Conservation (phyloP, 306 rosid species). For the Astragalus glycyphyllos region DNA sequence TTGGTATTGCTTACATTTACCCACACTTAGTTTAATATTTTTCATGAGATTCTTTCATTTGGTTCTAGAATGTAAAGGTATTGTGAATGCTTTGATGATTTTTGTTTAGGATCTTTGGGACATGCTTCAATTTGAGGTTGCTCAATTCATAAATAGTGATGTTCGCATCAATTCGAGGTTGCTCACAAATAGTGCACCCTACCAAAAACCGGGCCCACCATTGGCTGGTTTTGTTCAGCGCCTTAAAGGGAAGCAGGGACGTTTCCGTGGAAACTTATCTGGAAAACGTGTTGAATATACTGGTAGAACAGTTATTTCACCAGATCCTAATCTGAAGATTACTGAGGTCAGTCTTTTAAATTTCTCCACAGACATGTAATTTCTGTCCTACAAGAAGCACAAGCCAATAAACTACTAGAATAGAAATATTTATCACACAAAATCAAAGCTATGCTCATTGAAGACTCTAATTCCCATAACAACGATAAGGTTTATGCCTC, state of each 20-base stretch:
- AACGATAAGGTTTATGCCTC: conserved; percentile 24
- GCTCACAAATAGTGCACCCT: conserved; percentile 38
- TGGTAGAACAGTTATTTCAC: conserved; percentile 97
- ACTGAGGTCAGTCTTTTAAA: conserved; percentile 66
- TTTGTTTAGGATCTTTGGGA: conserved; percentile 70
- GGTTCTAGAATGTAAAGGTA: conserved; percentile 41
- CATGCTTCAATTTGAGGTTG: conserved; percentile 76
- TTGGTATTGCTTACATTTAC: conserved; percentile 21
- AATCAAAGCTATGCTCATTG: not conserved
- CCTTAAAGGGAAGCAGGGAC: conserved; percentile 93
- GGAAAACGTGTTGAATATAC: conserved; percentile 96
- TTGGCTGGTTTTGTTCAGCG: conserved; percentile 86
- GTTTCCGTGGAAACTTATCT: conserved; percentile 88
- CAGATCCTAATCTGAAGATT: conserved; percentile 93
- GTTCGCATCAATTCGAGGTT: conserved; percentile 44
- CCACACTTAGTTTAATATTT: conserved; percentile 8
- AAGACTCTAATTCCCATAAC: conserved; percentile 17
- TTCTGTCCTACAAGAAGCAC: conserved; percentile 36
- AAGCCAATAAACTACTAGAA: conserved; percentile 4
- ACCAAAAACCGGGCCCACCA: conserved; percentile 53
- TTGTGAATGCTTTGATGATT: conserved; percentile 45
- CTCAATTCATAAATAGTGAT: conserved; percentile 85
- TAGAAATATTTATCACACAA: conserved; percentile 3
- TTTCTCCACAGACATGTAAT: conserved; percentile 21
- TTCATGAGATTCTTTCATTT: conserved; percentile 26